Conservation (phyloP, 2,329 filamentous ascomycete species). For the Arthrobotrys sinensis region DNA sequence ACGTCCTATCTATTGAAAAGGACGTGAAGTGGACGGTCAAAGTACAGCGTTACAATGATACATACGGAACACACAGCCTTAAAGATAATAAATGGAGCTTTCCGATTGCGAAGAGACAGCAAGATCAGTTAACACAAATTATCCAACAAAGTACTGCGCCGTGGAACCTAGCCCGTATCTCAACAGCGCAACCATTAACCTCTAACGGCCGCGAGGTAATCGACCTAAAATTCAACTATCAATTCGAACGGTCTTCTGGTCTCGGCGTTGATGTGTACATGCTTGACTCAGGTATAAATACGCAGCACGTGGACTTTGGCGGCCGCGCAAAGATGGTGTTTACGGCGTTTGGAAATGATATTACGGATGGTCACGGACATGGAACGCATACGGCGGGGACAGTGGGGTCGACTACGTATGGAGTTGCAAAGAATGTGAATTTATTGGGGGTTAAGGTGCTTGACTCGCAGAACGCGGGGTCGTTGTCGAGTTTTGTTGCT, state of each 20-base stretch:
- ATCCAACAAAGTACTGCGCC: constrained; percentile 55
- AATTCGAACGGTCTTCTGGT: constrained; percentile 65
- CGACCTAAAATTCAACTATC: constrained; percentile 63
- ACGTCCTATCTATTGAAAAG: constrained; percentile 34
- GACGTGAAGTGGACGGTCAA: constrained; percentile 23
- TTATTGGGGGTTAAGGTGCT: constrained; percentile 73
- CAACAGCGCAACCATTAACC: constrained; percentile 63
- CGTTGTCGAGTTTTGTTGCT: constrained; percentile 72
- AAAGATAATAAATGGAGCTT: constrained; percentile 41
- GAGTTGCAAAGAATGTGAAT: constrained; percentile 30
- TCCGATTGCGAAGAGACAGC: constrained; percentile 32
- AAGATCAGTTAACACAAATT: not conserved
- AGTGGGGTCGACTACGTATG: constrained; percentile 26
- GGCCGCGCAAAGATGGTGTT: constrained; percentile 62
- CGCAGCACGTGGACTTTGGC: constrained; percentile 64
- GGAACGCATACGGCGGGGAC: constrained; percentile 64
- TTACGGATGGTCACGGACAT: constrained; percentile 67
- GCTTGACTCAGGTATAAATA: constrained; percentile 69
- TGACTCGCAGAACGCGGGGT: constrained; percentile 70
- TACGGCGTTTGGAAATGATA: constrained; percentile 69
- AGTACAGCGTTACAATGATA: constrained; percentile 46
- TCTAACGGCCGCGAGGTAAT: constrained; percentile 63
- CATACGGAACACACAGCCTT: constrained; percentile 37
- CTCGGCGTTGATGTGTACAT: constrained; percentile 70
- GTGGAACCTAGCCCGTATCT: constrained; percentile 65